These are phyloP conservation scores for Rhexocercosporidium sp. DNA, from an alignment of 2,329 filamentous ascomycete species.

Conservation along the genomic window DNA sequence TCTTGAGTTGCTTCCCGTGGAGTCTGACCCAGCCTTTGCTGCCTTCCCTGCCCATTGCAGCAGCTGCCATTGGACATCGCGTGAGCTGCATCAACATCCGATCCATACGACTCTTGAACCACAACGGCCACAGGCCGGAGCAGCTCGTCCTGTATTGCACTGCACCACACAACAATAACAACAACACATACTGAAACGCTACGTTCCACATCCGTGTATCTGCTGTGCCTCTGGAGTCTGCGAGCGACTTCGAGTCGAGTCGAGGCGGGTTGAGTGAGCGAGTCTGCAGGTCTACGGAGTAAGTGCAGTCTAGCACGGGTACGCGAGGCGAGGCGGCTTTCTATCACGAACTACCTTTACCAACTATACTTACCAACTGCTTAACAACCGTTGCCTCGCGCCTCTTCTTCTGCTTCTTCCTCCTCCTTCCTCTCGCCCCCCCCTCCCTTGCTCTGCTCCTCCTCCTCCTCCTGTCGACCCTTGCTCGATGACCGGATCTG, in stretches of 20 bases:
- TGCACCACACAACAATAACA: not conserved
- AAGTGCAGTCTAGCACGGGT: too few relatives aligned
- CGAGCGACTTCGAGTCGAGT: not conserved
- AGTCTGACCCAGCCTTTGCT: not conserved
- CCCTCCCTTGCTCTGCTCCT: not conserved
- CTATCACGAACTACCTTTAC: not conserved
- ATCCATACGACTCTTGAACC: not conserved
- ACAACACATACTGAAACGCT: not conserved
- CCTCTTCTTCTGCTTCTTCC: not conserved
- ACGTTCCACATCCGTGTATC: not conserved
- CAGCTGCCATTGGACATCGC: not conserved
- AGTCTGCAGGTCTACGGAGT: not conserved
- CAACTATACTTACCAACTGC: too few relatives aligned
- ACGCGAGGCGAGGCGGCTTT: not conserved
- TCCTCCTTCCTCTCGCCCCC: not conserved
- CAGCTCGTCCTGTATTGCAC: not conserved
- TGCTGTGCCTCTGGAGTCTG: not conserved
- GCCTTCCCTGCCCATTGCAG: not conserved
- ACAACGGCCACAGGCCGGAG: too few relatives aligned
- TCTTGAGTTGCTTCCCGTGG: too few relatives aligned
- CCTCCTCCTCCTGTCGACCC: not conserved
- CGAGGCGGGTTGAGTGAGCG: too few relatives aligned
- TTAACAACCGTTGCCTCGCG: not conserved
- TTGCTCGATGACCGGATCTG: conserved; percentile 5
- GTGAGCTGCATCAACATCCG: not conserved